These are phyloP conservation scores for Aspergillus glaucus DNA, from an alignment of 2,329 filamentous ascomycete species.

Conservation along the genomic window DNA sequence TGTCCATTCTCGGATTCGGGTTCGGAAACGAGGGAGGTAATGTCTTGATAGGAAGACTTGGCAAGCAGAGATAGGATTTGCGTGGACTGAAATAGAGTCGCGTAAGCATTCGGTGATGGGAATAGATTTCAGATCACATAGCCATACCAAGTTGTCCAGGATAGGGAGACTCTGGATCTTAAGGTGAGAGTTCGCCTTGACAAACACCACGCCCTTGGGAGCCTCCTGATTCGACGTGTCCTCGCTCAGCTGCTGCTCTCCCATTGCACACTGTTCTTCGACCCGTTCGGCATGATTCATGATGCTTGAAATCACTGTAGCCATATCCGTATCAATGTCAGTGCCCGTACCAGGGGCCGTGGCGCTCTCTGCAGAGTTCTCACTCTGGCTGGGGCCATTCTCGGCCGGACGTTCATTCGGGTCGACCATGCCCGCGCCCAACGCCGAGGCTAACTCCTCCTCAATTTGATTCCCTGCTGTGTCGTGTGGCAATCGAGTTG, in stretches of 20 bases:
- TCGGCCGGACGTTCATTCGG: slow-evolving; percentile 17
- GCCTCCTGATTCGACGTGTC: slow-evolving; percentile 22
- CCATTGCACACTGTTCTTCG: slow-evolving; percentile 34
- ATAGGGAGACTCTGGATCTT: slow-evolving; percentile 57
- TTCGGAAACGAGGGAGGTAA: slow-evolving; percentile 51
- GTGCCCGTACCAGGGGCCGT: slow-evolving; percentile 16
- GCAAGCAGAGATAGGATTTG: slow-evolving; percentile 55
- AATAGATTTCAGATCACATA: neutral
- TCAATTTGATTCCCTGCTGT: slow-evolving; percentile 29
- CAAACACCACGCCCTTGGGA: slow-evolving; percentile 30
- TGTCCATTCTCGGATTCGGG: slow-evolving; percentile 52
- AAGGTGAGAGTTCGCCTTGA: slow-evolving; percentile 41
- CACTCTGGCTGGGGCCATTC: slow-evolving; percentile 15
- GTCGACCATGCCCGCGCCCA: slow-evolving; percentile 24
- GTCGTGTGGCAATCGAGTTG: slow-evolving; percentile 16
- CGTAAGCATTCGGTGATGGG: neutral
- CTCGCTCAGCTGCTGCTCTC: slow-evolving; percentile 25
- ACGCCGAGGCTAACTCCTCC: slow-evolving; percentile 31
- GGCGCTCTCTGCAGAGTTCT: slow-evolving; percentile 11
- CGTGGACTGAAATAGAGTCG: slow-evolving; percentile 41
- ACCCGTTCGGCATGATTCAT: slow-evolving; percentile 39
- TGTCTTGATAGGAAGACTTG: slow-evolving; percentile 51
- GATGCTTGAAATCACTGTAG: slow-evolving; percentile 37
- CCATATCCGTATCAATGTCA: slow-evolving; percentile 29
- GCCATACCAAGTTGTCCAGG: slow-evolving; percentile 53